Evolutionary conservation across 768 basidiomycete genomes (phyloP).

Genomic region (Zangia roseola): DNA sequence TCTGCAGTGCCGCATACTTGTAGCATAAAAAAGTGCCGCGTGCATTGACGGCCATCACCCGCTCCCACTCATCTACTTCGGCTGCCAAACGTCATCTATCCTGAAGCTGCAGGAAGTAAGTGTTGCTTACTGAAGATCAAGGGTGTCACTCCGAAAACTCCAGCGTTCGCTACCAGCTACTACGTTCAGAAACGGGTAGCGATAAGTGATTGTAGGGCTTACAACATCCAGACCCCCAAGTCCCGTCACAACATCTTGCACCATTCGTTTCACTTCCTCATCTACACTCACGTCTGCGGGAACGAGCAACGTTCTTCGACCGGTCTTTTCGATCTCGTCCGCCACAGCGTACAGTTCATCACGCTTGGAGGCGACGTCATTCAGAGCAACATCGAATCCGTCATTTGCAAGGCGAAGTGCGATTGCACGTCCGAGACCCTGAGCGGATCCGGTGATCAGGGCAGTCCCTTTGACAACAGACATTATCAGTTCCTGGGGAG

Average conservation of each 20-base stretch:
- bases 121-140: neutral
- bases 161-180: slow-evolving; percentile 20
- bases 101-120: neutral
- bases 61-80: slow-evolving; percentile 39
- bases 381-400: slow-evolving; percentile 30
- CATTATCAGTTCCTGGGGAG: neutral
- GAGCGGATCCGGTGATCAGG: slow-evolving; percentile 31
- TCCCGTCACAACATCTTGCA: slow-evolving; percentile 29
- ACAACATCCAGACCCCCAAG: slow-evolving; percentile 48
- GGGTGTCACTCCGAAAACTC: neutral
- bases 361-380: slow-evolving; percentile 23
- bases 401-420: slow-evolving; percentile 19
- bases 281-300: slow-evolving; percentile 43
- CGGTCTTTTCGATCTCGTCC: slow-evolving; percentile 5
- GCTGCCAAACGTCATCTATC: slow-evolving; percentile 17
- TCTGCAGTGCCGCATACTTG: slow-evolving; percentile 58
- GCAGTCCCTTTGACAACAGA: slow-evolving; percentile 27
- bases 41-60: slow-evolving; percentile 46
- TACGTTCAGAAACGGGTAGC: neutral
- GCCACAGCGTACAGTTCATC: slow-evolving; percentile 11
- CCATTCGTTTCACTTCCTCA: slow-evolving; percentile 39
- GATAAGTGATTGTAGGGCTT: slow-evolving; percentile 11
- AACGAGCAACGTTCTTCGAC: slow-evolving; percentile 16
- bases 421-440: slow-evolving; percentile 28
- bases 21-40: slow-evolving; percentile 60